These are phyloP conservation scores for Melaleuca alternifolia DNA, from an alignment of 345 rosid species.

Conservation along the genomic window DNA sequence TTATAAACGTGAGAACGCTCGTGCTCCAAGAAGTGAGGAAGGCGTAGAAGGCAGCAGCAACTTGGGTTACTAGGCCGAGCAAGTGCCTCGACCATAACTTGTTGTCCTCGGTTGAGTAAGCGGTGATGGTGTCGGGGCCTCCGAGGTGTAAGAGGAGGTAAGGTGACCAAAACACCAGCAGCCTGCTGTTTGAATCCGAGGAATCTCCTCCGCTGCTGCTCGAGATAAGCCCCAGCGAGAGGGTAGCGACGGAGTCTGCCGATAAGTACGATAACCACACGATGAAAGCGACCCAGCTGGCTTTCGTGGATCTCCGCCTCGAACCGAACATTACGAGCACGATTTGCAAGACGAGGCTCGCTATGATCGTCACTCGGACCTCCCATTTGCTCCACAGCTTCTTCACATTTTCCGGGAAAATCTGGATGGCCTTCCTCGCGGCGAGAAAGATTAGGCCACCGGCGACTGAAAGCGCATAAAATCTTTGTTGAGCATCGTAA, in stretches of 20 bases:
- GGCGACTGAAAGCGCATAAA: not conserved
- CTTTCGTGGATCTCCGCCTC: not conserved
- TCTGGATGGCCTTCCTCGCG: not conserved
- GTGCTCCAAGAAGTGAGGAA: conserved; percentile 2
- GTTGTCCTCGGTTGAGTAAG: conserved; percentile 22
- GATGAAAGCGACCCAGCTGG: not conserved
- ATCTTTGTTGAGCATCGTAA: not conserved
- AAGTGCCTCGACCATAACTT: conserved; percentile 22
- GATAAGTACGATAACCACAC: not conserved
- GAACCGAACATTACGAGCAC: not conserved
- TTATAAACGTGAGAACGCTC: not conserved
- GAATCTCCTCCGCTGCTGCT: not conserved
- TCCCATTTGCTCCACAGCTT: not conserved
- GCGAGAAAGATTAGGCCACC: not conserved
- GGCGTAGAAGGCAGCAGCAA: conserved; percentile 5
- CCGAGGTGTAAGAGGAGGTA: not conserved
- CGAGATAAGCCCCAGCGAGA: not conserved
- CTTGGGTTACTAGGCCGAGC: conserved; percentile 9
- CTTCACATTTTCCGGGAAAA: not conserved
- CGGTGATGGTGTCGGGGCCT: conserved; percentile 10
- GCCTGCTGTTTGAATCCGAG: not conserved
- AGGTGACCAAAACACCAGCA: not conserved
- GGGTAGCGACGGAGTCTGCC: not conserved
- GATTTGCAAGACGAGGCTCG: not conserved
- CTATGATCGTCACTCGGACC: not conserved